Base-by-base conservation (phyloP, 345 rosid species). In the Salix arbutifolia region DNA sequence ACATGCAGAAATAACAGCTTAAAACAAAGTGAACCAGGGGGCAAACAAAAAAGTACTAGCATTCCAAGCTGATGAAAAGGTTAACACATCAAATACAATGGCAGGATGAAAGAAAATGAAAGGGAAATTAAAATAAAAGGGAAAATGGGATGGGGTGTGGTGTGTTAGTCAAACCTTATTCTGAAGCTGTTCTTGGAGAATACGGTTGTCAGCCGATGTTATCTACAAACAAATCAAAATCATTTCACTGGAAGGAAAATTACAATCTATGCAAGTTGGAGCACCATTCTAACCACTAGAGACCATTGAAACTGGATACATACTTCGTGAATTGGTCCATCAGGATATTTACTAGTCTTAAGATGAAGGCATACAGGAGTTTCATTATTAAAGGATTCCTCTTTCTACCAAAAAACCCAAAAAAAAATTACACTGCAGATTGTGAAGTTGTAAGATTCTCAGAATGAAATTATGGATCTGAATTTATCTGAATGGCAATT, bases 181-280 rank as follows among this genome's bases (percentile, higher is more conserved):
- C 82, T 92, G 97, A 83, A 96, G 83, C 75, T 96, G 99, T 78
- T 96, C 99, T 83, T 96, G 99, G 74, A 96, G 96, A 81, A 96
- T 86, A 71, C 97, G 96, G 79, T 96, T 96, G 81, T 96, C 99
- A 46, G 99, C 99, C 73, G 98, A 81, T 87, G 91, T 96, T 75
- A 96, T 84, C 99, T 96, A 92, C 84, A 83, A 81, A 71, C 70
- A 75, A 68, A 52, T 26, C 69, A 82, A 76, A 79, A 73, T 77
- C 82, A 75, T 62, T 56, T 75, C 76, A 80, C 72, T 74, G 44
- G n/a, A 28, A 33, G 5, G 69, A 66, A 33, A 23, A n/a, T 58
- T 58, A 58, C 4, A 23, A 58, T 58, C 64, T 58, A 23, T n/a
- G 64, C 64, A 58, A n/a, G 6, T 10, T 10, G 28, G 25, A n/a